Base-by-base conservation (phyloP, 805 yeast species). In the Debaryomyces tyrocola region DNA sequence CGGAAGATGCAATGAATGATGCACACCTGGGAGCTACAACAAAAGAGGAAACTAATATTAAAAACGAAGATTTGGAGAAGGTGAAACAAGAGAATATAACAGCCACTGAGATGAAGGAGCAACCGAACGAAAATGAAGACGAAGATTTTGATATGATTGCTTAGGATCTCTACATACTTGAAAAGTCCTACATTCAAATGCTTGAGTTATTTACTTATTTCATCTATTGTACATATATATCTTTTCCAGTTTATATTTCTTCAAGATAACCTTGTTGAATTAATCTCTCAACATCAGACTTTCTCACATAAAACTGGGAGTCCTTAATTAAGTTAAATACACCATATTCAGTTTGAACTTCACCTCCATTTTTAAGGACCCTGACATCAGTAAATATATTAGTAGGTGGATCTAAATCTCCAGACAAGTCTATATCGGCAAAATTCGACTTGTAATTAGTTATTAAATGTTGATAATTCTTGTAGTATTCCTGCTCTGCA, bases 311-410 rank as follows among this genome's bases (percentile, higher is more conserved):
- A 60, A 92, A 91, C 60, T 94, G 98, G 2, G 96, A 87, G 63
- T 92, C 92, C 59, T 91, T 92, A 2, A 95, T 88, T 53, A 94
- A 70, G 57, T 91, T 91, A 69, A 94, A 90, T 3, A 90, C 96
- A 18, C 97, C 99, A 57, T 92, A 92, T 63, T 92, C 99, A 0
- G 99, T 94, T 60, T 91, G 97, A 31, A 92, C 90, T 61, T 94
- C 98, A 1, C 99, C 99, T 0, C 96, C 97, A 58, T 92, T 96
- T 62, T 87, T 87, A 43, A 92, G 67, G 6, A 92, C 98, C 47
- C 99, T 73, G 4, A 94, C 98, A 59, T 92, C 99, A 8, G 92
- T 87, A 56, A 92, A 94, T 24, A 94, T 87, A 54, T 90, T 95
- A 33, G 79, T 80, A 1, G 99, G 98, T 0, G 99, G 99, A 18